Evolutionary conservation across 2,329 filamentous ascomycete genomes (phyloP).

Genomic region (Verticillium longisporum): DNA sequence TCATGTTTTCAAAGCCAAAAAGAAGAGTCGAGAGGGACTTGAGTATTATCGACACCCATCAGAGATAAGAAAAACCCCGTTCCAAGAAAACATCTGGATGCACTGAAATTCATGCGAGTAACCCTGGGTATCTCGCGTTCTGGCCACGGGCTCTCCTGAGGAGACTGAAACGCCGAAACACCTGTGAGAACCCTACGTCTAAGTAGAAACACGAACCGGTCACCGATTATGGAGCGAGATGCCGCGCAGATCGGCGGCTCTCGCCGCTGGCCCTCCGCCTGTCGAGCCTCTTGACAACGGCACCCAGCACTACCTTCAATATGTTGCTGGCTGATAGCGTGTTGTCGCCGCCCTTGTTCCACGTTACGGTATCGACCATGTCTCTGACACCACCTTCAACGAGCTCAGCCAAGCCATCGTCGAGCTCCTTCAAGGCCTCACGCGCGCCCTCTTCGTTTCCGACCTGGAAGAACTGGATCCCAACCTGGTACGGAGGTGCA

Average conservation of each 20-base stretch:
- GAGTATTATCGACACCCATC: too few relatives aligned
- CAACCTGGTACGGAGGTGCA: slow-evolving; percentile 75
- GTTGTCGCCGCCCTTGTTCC: slow-evolving; percentile 39
- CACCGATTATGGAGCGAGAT: not conserved
- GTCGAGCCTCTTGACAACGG: slow-evolving; percentile 51
- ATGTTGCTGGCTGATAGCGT: slow-evolving; percentile 62
- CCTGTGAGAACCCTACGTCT: not conserved
- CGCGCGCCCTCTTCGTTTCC: slow-evolving; percentile 63
- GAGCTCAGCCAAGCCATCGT: slow-evolving; percentile 60
- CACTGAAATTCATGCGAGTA: too few relatives aligned
- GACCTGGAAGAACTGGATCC: slow-evolving; percentile 95
- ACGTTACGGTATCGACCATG: slow-evolving; percentile 88
- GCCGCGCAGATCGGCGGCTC: slow-evolving; percentile 1
- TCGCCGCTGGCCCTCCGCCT: slow-evolving; percentile 14
- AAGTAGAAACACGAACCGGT: not conserved
- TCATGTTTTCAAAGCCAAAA: too few relatives aligned
- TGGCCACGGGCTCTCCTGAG: not conserved
- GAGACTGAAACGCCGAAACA: not conserved
- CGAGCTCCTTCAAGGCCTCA: slow-evolving; percentile 61
- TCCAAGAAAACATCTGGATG: too few relatives aligned
- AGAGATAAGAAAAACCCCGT: too few relatives aligned
- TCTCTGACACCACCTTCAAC: slow-evolving; percentile 59
- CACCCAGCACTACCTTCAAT: slow-evolving; percentile 75
- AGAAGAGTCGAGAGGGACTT: too few relatives aligned
- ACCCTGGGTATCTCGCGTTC: too few relatives aligned